Percentiles rank a stretch among this genome's conserved stretches.
phyloP scores from a whole-genome alignment of 768 basidiomycete genomes.

The Lentinula sp. region DNA sequence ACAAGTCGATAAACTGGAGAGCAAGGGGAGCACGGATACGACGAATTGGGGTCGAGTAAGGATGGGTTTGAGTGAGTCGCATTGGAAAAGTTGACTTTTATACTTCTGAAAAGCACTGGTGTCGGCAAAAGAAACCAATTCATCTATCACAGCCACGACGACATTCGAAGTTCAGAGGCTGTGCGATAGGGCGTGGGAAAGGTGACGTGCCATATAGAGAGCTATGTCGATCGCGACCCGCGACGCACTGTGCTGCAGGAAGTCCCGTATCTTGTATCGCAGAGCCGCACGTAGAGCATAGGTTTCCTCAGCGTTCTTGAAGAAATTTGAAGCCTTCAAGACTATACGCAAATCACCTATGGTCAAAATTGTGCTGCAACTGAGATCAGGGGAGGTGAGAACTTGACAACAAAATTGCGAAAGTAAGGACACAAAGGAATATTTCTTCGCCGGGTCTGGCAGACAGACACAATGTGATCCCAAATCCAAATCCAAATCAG shows the following conservation, averaged over 20 bases:
- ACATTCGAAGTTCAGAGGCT: neutral
- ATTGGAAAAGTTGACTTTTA: neutral
- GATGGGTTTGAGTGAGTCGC: slow-evolving; percentile 1
- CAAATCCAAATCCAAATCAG: no score
- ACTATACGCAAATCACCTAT: neutral
- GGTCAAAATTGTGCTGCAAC: neutral
- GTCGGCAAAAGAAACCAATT: neutral
- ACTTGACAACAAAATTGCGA: neutral
- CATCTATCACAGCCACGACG: neutral
- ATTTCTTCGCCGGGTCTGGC: no score
- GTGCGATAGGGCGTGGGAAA: neutral
- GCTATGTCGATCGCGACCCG: slow-evolving; percentile 3
- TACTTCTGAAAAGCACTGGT: neutral
- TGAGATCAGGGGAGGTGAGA: no score
- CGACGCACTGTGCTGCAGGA: neutral
- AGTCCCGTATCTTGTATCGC: neutral
- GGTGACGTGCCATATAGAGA: neutral
- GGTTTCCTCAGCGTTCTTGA: neutral
- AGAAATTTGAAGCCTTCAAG: neutral
- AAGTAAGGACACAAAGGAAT: no score
- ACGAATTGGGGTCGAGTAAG: neutral
- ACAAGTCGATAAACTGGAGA: neutral
- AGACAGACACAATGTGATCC: neutral
- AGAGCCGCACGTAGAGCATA: neutral
- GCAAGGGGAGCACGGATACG: neutral